phyloP scores from a whole-genome alignment of 2,329 filamentous ascomycete genomes.

The Trichoderma asperellum region DNA sequence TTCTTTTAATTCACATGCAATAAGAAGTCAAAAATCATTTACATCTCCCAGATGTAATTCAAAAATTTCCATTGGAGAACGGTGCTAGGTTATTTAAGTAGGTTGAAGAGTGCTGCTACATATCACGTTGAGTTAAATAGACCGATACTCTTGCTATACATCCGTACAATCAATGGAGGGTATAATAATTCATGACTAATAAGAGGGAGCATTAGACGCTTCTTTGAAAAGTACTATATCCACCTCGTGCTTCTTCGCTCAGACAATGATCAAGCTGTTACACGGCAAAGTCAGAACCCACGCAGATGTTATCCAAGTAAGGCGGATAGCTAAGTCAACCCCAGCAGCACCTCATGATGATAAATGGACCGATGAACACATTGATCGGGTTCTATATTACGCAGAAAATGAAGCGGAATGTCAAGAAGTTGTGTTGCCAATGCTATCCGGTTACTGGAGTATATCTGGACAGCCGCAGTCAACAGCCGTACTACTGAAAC shows the following conservation, averaged over 20 bases:
- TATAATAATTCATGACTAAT: not conserved
- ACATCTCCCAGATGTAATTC: rapidly evolving
- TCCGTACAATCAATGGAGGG: not conserved
- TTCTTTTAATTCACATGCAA: not conserved
- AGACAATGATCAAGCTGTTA: not conserved
- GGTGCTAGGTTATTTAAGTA: not conserved
- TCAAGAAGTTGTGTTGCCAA: too few species aligned
- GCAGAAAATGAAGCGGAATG: too few species aligned
- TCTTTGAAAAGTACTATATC: not conserved
- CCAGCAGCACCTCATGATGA: too few species aligned
- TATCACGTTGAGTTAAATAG: not conserved
- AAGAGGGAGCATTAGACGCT: not conserved
- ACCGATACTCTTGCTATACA: not conserved
- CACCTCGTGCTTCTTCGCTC: too few species aligned
- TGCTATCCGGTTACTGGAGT: too few species aligned
- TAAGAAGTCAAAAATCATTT: not conserved
- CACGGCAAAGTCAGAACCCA: not conserved
- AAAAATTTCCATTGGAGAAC: not conserved
- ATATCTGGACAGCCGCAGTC: too few species aligned
- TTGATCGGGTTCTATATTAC: too few species aligned
- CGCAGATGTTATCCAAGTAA: not conserved
- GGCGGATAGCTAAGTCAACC: not conserved
- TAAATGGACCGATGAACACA: too few species aligned
- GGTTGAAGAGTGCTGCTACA: not conserved
- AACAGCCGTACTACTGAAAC: not conserved